A percentile compares a stretch with the other conserved stretches of the same genome.
Evolutionary conservation across 2,329 filamentous ascomycete genomes (phyloP).

Genomic region (Hymenoscyphus linearis): DNA sequence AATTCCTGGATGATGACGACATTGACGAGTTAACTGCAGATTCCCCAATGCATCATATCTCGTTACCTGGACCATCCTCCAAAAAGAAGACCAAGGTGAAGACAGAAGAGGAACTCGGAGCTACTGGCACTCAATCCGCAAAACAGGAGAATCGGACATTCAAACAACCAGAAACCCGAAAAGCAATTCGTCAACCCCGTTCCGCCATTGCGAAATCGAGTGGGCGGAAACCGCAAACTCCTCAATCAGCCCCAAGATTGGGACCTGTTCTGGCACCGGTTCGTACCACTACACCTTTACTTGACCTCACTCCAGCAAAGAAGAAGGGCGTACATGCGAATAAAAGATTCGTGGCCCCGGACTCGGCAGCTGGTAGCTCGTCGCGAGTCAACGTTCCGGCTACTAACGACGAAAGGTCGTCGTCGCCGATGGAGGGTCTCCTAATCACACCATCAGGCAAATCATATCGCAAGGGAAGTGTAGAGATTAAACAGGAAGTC

Average conservation of each 20-base stretch:
- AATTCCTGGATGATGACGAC: conserved; percentile 10
- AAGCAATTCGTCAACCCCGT: not conserved
- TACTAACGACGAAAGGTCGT: conserved; percentile 1
- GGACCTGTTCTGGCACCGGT: not conserved
- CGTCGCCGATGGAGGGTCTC: conserved; percentile 11
- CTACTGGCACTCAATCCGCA: not conserved
- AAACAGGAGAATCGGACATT: not conserved
- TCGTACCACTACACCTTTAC: conserved; percentile 20
- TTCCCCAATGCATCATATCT: conserved; percentile 1
- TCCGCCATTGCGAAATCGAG: not conserved
- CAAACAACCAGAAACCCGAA: not conserved
- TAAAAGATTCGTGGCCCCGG: conserved; percentile 9
- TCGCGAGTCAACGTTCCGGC: conserved; percentile 3
- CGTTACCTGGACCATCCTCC: conserved; percentile 1
- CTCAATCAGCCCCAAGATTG: not conserved
- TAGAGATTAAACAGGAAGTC: conserved; percentile 10
- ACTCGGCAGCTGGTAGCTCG: conserved; percentile 13
- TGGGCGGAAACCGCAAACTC: not conserved
- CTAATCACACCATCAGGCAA: conserved; percentile 6
- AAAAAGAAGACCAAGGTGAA: conserved; percentile 3
- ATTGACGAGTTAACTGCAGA: conserved; percentile 11
- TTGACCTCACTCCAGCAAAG: conserved; percentile 23
- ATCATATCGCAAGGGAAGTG: not conserved
- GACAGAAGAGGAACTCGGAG: conserved; percentile 2
- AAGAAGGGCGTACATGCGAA: conserved; percentile 4